Conservation (phyloP, 1,284 basidiomycete genomes). For the Lentinus polychrous region DNA sequence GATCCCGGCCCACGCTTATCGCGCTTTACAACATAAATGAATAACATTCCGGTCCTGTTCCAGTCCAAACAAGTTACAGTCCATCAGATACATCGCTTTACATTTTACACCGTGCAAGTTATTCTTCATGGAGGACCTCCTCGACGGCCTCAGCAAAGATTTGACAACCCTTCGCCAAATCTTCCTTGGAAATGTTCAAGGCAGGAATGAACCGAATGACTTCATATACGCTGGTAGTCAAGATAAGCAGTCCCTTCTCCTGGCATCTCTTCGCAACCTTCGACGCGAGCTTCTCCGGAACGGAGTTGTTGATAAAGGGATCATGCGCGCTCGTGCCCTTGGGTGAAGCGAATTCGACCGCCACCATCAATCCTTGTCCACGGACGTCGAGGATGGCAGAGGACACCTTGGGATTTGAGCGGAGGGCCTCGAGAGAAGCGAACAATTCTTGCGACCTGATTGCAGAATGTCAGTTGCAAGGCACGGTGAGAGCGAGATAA, state of each 20-base stretch:
- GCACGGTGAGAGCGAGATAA: not conserved
- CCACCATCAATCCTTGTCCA: slow-evolving; percentile 77
- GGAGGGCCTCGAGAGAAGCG: slow-evolving; percentile 48
- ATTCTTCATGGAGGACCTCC: slow-evolving; percentile 54
- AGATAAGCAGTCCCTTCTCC: slow-evolving; percentile 75
- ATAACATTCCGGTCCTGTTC: no score
- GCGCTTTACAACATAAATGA: no score
- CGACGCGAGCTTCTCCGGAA: slow-evolving; percentile 62
- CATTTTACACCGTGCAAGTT: not conserved
- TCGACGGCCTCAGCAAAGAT: slow-evolving; percentile 59
- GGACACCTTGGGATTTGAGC: slow-evolving; percentile 41
- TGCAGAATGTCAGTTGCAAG: not conserved
- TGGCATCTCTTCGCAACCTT: slow-evolving; percentile 78
- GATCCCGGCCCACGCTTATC: no score
- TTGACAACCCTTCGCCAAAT: slow-evolving; percentile 50
- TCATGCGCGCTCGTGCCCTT: slow-evolving; percentile 37
- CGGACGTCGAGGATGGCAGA: slow-evolving; percentile 70
- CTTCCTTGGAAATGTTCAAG: slow-evolving; percentile 55
- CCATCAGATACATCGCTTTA: not conserved
- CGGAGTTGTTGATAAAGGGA: slow-evolving; percentile 30
- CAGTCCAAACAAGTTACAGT: not conserved
- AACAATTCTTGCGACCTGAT: slow-evolving; percentile 71
- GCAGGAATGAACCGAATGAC: slow-evolving; percentile 78
- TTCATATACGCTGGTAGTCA: slow-evolving; percentile 78
- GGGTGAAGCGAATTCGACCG: slow-evolving; percentile 71